These are phyloP conservation scores for Wickerhamomyces rabaulensis DNA, from an alignment of 805 yeast genomes.

Conservation along the genomic window DNA sequence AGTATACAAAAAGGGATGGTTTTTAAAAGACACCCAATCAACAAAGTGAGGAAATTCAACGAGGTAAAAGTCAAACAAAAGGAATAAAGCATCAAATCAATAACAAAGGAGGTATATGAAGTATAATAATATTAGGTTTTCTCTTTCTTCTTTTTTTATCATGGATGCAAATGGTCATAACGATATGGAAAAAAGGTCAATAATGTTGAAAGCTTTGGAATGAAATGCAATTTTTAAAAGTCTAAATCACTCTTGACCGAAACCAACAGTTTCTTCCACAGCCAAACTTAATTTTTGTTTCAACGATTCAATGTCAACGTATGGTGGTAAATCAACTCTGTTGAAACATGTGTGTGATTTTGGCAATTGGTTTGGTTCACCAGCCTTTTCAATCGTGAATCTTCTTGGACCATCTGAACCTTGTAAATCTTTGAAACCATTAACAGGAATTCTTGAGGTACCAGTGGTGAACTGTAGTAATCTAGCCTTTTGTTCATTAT, in stretches of 20 bases:
- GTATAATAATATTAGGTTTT: background rate
- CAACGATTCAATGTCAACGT: slow-evolving; percentile 75
- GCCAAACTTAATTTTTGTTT: slow-evolving; percentile 91
- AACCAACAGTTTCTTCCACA: slow-evolving; percentile 98
- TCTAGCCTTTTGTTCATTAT: slow-evolving; percentile 93
- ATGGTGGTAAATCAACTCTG: slow-evolving; percentile 96
- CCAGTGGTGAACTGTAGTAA: slow-evolving; percentile 96
- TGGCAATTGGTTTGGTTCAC: slow-evolving; percentile 87
- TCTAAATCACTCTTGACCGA: slow-evolving; percentile 78
- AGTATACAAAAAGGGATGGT: background rate
- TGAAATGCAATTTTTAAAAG: background rate
- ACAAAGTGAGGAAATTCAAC: background rate
- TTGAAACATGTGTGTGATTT: slow-evolving; percentile 98
- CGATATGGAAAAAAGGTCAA: background rate
- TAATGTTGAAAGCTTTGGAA: background rate
- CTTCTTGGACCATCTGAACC: slow-evolving; percentile 99
- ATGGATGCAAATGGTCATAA: background rate
- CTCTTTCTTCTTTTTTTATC: background rate
- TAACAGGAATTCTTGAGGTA: slow-evolving; percentile 97
- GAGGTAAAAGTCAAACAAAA: background rate
- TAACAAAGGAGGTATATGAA: background rate
- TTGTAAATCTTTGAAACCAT: slow-evolving; percentile 97
- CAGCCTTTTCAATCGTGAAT: slow-evolving; percentile 97
- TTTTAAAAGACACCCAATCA: background rate
- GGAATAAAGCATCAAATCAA: background rate